Conservation (phyloP, 257 asterid genomes). For the Nicotiana sylvestris region DNA sequence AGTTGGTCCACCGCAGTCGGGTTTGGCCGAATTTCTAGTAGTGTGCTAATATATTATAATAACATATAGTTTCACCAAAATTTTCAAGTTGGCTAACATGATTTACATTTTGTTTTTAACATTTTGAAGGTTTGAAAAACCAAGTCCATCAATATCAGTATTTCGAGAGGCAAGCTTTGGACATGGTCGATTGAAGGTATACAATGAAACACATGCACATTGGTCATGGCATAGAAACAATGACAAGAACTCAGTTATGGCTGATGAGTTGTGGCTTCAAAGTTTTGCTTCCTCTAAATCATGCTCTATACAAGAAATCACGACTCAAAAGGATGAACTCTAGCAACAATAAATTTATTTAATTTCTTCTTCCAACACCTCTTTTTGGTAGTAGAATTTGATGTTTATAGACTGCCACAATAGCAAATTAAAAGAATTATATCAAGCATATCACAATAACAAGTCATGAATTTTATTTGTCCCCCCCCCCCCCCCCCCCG, state of each 20-base stretch:
- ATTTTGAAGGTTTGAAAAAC: slow-evolving; percentile 42
- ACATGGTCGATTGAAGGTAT: slow-evolving; percentile 60
- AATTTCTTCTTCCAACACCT: neutral
- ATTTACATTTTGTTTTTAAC: neutral
- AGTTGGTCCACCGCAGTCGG: too few species aligned
- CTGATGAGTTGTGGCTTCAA: slow-evolving; percentile 60
- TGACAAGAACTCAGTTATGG: slow-evolving; percentile 25
- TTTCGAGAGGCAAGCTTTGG: slow-evolving; percentile 80
- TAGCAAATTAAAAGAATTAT: neutral
- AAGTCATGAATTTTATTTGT: too few species aligned
- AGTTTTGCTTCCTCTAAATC: slow-evolving; percentile 37
- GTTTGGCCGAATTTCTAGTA: too few species aligned
- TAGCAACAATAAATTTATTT: neutral
- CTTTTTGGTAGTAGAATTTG: neutral
- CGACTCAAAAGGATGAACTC: slow-evolving; percentile 25
- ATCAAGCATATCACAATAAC: neutral
- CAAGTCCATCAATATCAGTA: slow-evolving; percentile 53
- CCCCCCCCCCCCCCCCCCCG: too few species aligned
- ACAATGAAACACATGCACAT: slow-evolving; percentile 57
- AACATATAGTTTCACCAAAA: neutral
- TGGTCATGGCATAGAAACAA: slow-evolving; percentile 90
- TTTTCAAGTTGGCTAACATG: neutral
- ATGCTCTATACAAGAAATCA: slow-evolving; percentile 15
- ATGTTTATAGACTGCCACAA: neutral
- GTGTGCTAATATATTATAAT: too few species aligned